Evolutionary conservation across 2,329 filamentous ascomycete genomes (phyloP), one percentile per base, ranked within the genome.

Genomic region (Neoarthrinium moseri): DNA sequence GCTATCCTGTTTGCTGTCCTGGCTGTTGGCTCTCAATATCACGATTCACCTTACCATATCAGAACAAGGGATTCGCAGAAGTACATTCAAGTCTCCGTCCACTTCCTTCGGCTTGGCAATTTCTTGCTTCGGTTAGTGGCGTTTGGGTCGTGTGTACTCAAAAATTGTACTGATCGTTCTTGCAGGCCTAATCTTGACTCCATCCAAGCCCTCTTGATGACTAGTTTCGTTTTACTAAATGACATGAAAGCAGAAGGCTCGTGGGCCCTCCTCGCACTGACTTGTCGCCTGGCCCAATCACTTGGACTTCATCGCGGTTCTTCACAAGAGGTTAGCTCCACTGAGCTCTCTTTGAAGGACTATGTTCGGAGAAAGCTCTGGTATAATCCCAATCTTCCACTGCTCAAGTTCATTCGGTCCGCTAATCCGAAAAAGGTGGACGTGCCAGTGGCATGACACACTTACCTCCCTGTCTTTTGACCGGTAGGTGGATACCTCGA

Each of bases 181-280:
- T 21, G 5, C 45, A 80, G 78, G 24, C 82, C 82, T 2, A 84
- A 83, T 0, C 73, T 85, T 30, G 81, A 86, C 58, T 83, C 81
- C 4, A 81, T 86, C 21, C 82, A 86, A 58, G 81, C 81, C 1
- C 65, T 86, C 32, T 67, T 86, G 1, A 72, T 86, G 34, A 80
- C 80, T 4, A 76, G 80, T 23, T 84, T 85, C 51, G 81, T 83
- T 3, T 67, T 86, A 2, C 67, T 84, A 21, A 86, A 86, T 53
- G 82, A 86, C 48, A 86, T 86, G 82, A 85, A 85, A 56, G 81
- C 82, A 2, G 82, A 86, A 56, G 82, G 80, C 0, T 84, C 82
- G 0, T 86, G 82, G 82, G 81, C 81, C 0, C 61, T 86, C 43
- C 73, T 83, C 41, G 82, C 81, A 1, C 72, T 85, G 35, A 84